Conservation (phyloP, 2,329 filamentous ascomycete genomes). For the Fusarium stilboides region DNA sequence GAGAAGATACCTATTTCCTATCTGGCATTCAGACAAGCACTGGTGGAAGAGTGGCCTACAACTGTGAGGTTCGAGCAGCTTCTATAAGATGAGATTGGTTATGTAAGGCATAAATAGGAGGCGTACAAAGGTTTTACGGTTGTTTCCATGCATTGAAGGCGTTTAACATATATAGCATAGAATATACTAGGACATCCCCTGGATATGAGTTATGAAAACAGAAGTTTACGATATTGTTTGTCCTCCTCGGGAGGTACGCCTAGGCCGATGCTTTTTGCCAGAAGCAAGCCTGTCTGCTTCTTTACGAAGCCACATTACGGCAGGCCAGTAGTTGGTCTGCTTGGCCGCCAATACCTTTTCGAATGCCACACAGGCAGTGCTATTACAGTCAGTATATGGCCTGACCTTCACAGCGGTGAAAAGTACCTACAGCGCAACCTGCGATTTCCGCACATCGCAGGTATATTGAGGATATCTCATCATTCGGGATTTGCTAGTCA, state of each 20-base stretch:
- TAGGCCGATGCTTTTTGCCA: slow-evolving; percentile 9
- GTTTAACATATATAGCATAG: not conserved
- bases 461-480: slow-evolving; percentile 65
- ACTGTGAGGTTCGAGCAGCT: slow-evolving; percentile 42
- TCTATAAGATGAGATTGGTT: not conserved
- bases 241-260: not conserved
- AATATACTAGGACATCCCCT: not conserved
- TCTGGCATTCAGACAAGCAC: slow-evolving; percentile 70
- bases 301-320: slow-evolving; percentile 78
- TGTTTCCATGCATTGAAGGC: not conserved
- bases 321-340: slow-evolving; percentile 76
- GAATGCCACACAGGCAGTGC: slow-evolving; percentile 81
- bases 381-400: slow-evolving; percentile 51
- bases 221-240: not conserved
- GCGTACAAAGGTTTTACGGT: not conserved
- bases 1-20: slow-evolving; percentile 66
- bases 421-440: slow-evolving; percentile 73
- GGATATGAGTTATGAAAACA: not conserved
- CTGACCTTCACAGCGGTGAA: not conserved
- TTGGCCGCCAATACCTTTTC: slow-evolving; percentile 75
- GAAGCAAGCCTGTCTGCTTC: slow-evolving; percentile 59
- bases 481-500: slow-evolving; percentile 69
- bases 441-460: slow-evolving; percentile 72
- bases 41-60: slow-evolving; percentile 71
- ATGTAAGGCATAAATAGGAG: not conserved